A percentile compares a stretch with the other conserved stretches of the same genome.
Conservation (phyloP, 2,329 filamentous ascomycete genomes). For the Aureobasidium uvarum region DNA sequence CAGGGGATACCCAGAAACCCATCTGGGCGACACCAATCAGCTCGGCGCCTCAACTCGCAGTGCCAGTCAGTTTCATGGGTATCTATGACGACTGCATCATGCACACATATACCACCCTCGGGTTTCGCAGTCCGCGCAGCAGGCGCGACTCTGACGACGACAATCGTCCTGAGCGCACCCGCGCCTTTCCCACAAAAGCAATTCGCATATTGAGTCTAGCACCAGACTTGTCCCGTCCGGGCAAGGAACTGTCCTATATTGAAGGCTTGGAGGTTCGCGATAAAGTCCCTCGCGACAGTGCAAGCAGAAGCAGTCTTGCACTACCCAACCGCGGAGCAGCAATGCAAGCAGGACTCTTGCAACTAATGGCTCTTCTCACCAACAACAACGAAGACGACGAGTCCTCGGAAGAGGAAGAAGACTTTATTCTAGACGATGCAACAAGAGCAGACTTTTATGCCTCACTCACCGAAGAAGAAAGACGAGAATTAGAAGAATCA, state of each 20-base stretch:
- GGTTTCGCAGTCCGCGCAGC: not conserved
- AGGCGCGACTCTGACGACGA: not conserved
- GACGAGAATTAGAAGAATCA: not conserved
- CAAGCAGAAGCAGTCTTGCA: not conserved
- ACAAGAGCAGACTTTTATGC: not conserved
- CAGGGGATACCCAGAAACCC: slow-evolving; percentile 27
- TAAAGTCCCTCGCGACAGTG: not conserved
- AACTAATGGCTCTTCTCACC: slow-evolving; percentile 27
- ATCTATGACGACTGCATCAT: slow-evolving; percentile 51
- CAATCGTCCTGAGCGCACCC: slow-evolving; percentile 28
- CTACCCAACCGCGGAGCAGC: not conserved
- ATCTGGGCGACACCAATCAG: slow-evolving; percentile 39
- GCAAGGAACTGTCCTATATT: slow-evolving; percentile 6
- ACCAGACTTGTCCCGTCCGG: slow-evolving; percentile 31
- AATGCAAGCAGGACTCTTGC: slow-evolving; percentile 26
- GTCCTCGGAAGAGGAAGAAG: not conserved
- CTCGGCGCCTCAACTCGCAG: slow-evolving; percentile 41
- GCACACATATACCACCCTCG: slow-evolving; percentile 42
- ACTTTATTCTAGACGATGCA: not conserved
- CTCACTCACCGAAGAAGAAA: not conserved
- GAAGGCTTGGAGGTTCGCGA: slow-evolving; percentile 2
- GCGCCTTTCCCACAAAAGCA: slow-evolving; percentile 43
- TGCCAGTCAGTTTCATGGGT: slow-evolving; percentile 50
- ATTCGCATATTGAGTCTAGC: slow-evolving; percentile 44
- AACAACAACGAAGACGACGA: slow-evolving; percentile 9